Evolutionary conservation across 306 rosid genomes (phyloP), one percentile per base, ranked within the genome.

Genomic region (Malus sieversii): DNA sequence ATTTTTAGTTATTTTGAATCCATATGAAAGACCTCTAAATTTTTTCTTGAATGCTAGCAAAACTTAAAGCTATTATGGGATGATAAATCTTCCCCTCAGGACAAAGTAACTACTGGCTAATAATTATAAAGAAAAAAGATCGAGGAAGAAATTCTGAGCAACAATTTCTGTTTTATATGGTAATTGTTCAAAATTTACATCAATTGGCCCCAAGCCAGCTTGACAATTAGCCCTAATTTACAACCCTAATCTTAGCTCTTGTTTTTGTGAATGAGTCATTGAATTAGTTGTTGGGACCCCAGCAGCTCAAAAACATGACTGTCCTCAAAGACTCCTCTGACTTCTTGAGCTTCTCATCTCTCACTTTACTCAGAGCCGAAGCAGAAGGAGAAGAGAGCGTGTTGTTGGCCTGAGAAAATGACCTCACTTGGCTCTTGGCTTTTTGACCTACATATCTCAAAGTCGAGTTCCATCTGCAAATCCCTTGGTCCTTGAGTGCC

Each of bases 291-390:
- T 78, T 83, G 42, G 86, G 86, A 62, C 79, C 86, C 86, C 83
- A 83, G 53, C 86, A 83, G 73, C 79, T 83, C 59, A 83, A 68
- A 45, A 46, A 83, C 84, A 83, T 83, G 78, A 83, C 81, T 5
- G 75, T 79, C 48, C 86, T 83, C 33, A 83, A 40, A 7, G 83
- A 83, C 58, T 83, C 86, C 63, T 79, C 81, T 4, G 81, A 70
- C n/a, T 76, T 58, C 71, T 67, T 73, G 16, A 12, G 48, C 80
- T 70, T 77, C 8, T 45, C 75, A 13, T 58, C 52, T 46, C 68
- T 30, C 62, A 44, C 51, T 13, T 14, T 60, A 23, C 13, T 1
- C 2, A 8, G 13, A 75, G 78, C 70, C 1, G 44, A 73, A 14
- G 76, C 59, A 33, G 84, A 66, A 40, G 85, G 40, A 61, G 85